phyloP scores from a whole-genome alignment of 495 filamentous ascomycete species.

The Hypoxylon crocopeplum region DNA sequence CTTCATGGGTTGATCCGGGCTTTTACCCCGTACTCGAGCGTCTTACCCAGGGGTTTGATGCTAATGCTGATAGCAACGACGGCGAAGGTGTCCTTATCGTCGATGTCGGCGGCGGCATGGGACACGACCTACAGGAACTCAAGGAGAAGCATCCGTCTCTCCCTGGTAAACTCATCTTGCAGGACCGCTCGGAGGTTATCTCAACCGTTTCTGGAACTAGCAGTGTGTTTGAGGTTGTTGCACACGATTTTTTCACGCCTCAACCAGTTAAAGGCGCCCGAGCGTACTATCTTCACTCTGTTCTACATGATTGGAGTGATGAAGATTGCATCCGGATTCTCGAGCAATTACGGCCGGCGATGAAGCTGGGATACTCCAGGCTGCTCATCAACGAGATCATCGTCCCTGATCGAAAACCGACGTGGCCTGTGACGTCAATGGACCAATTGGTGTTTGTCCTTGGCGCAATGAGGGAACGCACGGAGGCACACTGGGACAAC shows the following conservation, averaged over 20 bases:
- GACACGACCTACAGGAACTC: slow-evolving; percentile 59
- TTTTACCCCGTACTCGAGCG: slow-evolving; percentile 57
- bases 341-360: slow-evolving; percentile 38
- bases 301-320: slow-evolving; percentile 60
- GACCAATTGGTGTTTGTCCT: slow-evolving; percentile 55
- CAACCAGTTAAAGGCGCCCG: slow-evolving; percentile 56
- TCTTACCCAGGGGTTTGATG: slow-evolving; percentile 40
- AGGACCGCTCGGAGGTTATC: slow-evolving; percentile 54
- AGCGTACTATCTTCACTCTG: slow-evolving; percentile 53
- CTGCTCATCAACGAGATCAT: slow-evolving; percentile 62
- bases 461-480: slow-evolving; percentile 45
- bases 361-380: slow-evolving; percentile 51
- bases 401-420: slow-evolving; percentile 51
- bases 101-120: slow-evolving; percentile 60
- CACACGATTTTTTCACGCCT: slow-evolving; percentile 60
- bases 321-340: slow-evolving; percentile 50
- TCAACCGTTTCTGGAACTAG: slow-evolving; percentile 11
- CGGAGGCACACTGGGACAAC: slow-evolving; percentile 42
- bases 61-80: background rate
- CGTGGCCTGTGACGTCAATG: slow-evolving; percentile 49
- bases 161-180: slow-evolving; percentile 54
- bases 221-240: background rate
- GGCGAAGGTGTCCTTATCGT: slow-evolving; percentile 51
- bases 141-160: slow-evolving; percentile 43
- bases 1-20: slow-evolving; percentile 58